Conservation (phyloP, 352 stramenopile genomes). For the Phytopythium litorale region DNA sequence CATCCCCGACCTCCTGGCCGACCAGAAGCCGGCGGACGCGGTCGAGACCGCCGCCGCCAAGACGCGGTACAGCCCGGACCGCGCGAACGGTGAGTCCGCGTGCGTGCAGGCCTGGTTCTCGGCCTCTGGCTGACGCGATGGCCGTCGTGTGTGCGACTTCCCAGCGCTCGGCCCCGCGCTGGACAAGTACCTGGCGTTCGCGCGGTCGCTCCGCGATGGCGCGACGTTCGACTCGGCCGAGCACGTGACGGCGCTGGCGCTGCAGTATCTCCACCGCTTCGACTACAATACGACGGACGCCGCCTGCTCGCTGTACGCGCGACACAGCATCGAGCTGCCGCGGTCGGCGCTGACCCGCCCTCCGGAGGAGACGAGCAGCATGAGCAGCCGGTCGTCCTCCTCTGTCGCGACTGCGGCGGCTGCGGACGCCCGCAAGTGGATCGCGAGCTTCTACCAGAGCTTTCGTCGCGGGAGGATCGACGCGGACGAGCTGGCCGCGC, state of each 20-base stretch:
- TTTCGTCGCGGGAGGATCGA: slow-evolving; percentile 37
- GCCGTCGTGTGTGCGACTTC: slow-evolving; percentile 9
- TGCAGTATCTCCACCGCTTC: slow-evolving; percentile 80
- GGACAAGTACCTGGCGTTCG: slow-evolving; percentile 80
- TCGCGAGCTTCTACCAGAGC: slow-evolving; percentile 59
- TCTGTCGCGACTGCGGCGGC: slow-evolving; percentile 17
- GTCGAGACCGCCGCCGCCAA: slow-evolving; percentile 19
- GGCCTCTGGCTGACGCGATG: neutral
- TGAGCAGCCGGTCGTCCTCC: neutral
- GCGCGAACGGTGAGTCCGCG: slow-evolving; percentile 40
- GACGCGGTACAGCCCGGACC: slow-evolving; percentile 39
- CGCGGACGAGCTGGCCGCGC: slow-evolving; percentile 33
- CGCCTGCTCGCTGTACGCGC: slow-evolving; percentile 76
- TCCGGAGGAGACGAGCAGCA: neutral
- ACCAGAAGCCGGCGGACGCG: slow-evolving; percentile 10
- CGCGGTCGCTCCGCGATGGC: slow-evolving; percentile 63
- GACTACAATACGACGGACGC: slow-evolving; percentile 78
- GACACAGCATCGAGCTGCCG: slow-evolving; percentile 73
- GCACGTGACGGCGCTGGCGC: slow-evolving; percentile 59
- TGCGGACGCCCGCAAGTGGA: slow-evolving; percentile 55
- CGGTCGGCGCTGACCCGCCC: slow-evolving; percentile 13
- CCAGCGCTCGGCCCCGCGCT: slow-evolving; percentile 56
- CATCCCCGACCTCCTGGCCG: slow-evolving; percentile 47
- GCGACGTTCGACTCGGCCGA: slow-evolving; percentile 79
- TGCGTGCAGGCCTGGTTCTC: neutral